Conservation (phyloP, 2,329 filamentous ascomycete species). For the Blumeriella jaapii region DNA sequence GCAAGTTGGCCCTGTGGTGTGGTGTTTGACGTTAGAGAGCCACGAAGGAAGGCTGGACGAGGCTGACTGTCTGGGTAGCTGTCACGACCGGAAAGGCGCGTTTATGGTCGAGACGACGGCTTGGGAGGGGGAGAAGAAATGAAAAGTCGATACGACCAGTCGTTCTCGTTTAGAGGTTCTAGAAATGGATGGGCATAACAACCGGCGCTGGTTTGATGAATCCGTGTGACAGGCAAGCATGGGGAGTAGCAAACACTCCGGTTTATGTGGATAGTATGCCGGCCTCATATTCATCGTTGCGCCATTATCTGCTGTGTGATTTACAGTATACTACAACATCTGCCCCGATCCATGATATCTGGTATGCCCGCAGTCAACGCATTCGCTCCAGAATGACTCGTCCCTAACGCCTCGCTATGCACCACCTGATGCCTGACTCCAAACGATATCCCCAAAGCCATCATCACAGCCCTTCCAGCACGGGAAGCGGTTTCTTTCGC, state of each 20-base stretch:
- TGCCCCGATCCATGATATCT: too few species aligned
- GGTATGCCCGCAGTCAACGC: neutral
- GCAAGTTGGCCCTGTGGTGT: constrained; percentile 32
- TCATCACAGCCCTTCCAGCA: constrained; percentile 1
- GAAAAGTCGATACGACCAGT: neutral
- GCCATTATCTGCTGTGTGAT: too few species aligned
- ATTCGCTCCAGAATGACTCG: neutral
- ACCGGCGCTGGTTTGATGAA: too few species aligned
- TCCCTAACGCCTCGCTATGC: constrained; percentile 17
- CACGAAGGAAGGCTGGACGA: constrained; percentile 4
- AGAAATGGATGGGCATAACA: too few species aligned
- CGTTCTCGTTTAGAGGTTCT: too few species aligned
- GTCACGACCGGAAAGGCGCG: constrained; percentile 42
- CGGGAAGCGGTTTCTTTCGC: constrained; percentile 14
- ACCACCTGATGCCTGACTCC: constrained; percentile 3
- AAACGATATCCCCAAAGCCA: constrained; percentile 1
- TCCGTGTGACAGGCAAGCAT: too few species aligned
- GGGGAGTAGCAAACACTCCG: too few species aligned
- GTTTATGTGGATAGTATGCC: too few species aligned
- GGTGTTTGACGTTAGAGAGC: too few species aligned
- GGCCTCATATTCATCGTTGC: too few species aligned
- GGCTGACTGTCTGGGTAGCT: constrained; percentile 33
- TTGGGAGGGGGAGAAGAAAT: constrained; percentile 36
- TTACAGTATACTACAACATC: neutral
- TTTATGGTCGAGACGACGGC: constrained; percentile 54